Evolutionary conservation across 495 filamentous ascomycete species (phyloP).

Genomic region (Xanthoparmelia taractica): DNA sequence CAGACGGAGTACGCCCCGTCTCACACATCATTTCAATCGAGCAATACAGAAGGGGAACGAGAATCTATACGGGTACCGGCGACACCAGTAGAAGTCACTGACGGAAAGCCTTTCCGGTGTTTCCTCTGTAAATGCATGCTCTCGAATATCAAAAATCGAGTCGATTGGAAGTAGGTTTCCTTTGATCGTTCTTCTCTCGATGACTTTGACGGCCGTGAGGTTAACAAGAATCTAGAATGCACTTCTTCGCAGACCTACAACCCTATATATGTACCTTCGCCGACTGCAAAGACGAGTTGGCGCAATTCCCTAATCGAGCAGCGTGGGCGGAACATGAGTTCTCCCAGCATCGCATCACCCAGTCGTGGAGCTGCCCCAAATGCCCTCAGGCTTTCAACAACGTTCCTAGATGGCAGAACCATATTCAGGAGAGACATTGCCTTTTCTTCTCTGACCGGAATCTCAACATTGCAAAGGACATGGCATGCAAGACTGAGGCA

Average conservation of each 20-base stretch:
- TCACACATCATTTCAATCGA: conserved; percentile 19
- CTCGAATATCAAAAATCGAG: neutral
- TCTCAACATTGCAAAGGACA: neutral
- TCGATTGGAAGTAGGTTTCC: neutral
- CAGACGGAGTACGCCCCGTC: conserved; percentile 16
- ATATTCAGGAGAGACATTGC: neutral
- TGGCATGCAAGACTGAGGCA: neutral
- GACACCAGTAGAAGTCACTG: conserved; percentile 8
- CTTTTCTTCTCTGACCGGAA: neutral
- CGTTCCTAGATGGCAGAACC: neutral
- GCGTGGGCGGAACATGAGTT: conserved; percentile 30
- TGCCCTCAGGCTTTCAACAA: neutral
- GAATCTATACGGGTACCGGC: conserved; percentile 11
- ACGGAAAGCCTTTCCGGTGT: neutral
- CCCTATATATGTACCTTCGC: conserved; percentile 34
- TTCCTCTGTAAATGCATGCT: neutral
- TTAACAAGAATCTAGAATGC: neutral
- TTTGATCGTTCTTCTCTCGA: too few relatives aligned
- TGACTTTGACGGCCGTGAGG: neutral
- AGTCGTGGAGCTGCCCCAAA: neutral
- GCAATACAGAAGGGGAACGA: conserved; percentile 5
- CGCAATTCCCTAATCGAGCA: conserved; percentile 24
- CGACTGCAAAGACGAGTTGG: conserved; percentile 23
- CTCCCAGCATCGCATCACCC: neutral
- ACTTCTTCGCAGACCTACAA: conserved; percentile 23